Base-by-base conservation (phyloP, 371 early-diverging fungal species). In the Mortierella sp. region DNA sequence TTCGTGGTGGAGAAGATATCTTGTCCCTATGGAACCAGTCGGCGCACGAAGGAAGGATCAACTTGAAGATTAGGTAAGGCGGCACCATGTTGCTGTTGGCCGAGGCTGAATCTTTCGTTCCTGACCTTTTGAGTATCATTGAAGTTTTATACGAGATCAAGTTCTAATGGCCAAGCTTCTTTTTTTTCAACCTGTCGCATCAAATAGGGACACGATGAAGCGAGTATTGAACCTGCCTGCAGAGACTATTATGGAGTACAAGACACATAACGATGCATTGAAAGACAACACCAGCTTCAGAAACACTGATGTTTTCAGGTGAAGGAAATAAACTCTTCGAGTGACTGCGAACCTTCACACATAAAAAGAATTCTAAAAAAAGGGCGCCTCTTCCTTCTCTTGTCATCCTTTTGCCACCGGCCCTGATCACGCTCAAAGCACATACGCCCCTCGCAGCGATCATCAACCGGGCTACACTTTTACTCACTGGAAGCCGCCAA, bases 231-330 rank as follows among this genome's bases (percentile, higher is more conserved):
- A 91, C 61, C 88, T 99, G 53, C 98, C 99, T 9, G 80, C 92
- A 19, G 96, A 96, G 37, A 96, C 96, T 71, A 90, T 95, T 50
- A 96, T 99, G 94, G 98, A 98, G 83, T 99, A 99, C 90, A 99
- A 99, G 89, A 95, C 97, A 26, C 98, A 99, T 87, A 96, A 96
- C 74, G 93, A 93, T 71, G 93, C 95, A 9, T 85, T 96, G 72
- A 92, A 93, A 83, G 97, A 97, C 87, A 96, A 95, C 82, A 94
- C 95, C 19, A 95, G 95, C 89, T 98, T 97, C 90, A 91, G 96
- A 75, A 96, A 96, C 86, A 96, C 98, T 0, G 96, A 96, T 72
- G 92, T 95, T 37, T 96, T 93, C 74, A 92, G 92, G 89, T 92
- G 86, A 93, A 75, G 64, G 34, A 26, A 61, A 61, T 61, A 61